Conservation (phyloP, 495 filamentous ascomycete genomes). For the Daldinia bambusicola region DNA sequence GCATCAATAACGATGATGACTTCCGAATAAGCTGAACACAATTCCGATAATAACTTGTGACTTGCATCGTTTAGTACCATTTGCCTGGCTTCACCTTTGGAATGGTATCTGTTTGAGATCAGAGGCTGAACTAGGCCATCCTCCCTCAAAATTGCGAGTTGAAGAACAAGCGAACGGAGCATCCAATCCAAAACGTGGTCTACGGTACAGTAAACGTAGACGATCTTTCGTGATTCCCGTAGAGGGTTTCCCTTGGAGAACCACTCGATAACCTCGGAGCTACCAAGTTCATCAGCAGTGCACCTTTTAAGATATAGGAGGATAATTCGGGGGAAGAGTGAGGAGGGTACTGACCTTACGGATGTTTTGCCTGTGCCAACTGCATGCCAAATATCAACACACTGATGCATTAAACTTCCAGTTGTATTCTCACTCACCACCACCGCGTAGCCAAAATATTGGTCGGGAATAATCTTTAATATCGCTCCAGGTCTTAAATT, state of each 20-base stretch:
- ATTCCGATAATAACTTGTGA: background rate
- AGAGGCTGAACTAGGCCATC: background rate
- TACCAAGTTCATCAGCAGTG: background rate
- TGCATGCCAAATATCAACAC: background rate
- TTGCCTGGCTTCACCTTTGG: background rate
- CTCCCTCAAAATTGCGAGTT: background rate
- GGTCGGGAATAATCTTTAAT: background rate
- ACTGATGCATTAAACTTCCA: background rate
- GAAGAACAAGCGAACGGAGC: background rate
- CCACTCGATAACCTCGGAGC: conserved; percentile 2
- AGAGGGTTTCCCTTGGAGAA: background rate
- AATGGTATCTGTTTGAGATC: background rate
- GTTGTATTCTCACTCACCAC: background rate
- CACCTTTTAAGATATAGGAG: background rate
- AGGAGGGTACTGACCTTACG: background rate
- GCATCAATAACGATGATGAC: background rate
- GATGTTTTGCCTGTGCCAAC: conserved; percentile 6
- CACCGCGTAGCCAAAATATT: background rate
- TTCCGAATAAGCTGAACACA: background rate
- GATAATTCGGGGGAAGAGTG: too few relatives aligned
- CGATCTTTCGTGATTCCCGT: background rate
- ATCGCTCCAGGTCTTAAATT: background rate
- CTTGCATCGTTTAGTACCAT: background rate
- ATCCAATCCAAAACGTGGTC: background rate
- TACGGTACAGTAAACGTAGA: background rate